Base-by-base conservation (phyloP, 352 stramenopile species). In the Globisporangium cederbergense region DNA sequence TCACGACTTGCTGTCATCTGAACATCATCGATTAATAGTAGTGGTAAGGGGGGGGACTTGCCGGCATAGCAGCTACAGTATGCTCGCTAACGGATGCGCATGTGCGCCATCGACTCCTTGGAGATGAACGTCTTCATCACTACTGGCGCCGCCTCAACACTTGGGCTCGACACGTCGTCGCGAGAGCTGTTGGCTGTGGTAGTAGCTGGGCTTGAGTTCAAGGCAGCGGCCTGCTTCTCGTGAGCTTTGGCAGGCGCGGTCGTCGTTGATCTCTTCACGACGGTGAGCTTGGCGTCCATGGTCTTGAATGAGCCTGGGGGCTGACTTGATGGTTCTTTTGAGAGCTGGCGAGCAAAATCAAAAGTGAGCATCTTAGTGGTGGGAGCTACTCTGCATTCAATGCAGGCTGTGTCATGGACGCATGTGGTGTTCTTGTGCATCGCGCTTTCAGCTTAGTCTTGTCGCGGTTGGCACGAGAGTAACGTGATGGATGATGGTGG, bases 161-260 rank as follows among this genome's bases (percentile, higher is more conserved):
- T 28, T 52, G 46, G 13, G 8, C 9, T 16, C 8, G 46, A 52
- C n/a, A 20, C 10, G 8, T 32, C 46, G n/a, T 52, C 2, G 8
- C 14, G 64, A 8, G 56, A 25, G n/a, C 38, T 52, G 13, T 18
- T 68, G 49, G 62, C 75, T 46, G 60, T 68, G 11, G 58, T 47
- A 14, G 45, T 72, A n/a, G 73, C 61, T 0, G 68, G 73, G 47
- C 68, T 73, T 57, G 66, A 30, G 25, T 36, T 58, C n/a, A 11
- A 51, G 3, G 7, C 32, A 36, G n/a, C n/a, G 3, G n/a, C 45
- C 6, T 51, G n/a, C n/a, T 51, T 51, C n/a, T 30, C 32, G 32
- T 36, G 45, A 3, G 7, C 45, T 14, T 51, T 51, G 45, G 5
- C n/a, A 7, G 22, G 8, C 30, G 47, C 10, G 10, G 20, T 6